Evolutionary conservation across 805 yeast species (phyloP).

Genomic region (Teunomyces cretensis): DNA sequence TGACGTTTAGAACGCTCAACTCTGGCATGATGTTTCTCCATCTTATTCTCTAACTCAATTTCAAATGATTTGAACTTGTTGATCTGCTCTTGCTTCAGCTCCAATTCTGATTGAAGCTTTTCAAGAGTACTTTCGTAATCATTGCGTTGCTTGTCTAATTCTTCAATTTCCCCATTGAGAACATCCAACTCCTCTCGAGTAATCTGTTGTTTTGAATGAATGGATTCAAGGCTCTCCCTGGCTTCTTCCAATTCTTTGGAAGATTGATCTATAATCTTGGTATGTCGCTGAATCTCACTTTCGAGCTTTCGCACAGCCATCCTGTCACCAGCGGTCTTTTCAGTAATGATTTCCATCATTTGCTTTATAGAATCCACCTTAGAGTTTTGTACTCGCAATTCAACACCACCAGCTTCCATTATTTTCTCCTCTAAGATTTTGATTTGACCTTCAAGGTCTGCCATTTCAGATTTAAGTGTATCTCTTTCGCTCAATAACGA

Average conservation of each 20-base stretch:
- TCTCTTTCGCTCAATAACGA: constrained; percentile 16
- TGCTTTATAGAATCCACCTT: constrained; percentile 76
- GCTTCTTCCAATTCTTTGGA: constrained; percentile 43
- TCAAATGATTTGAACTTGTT: constrained; percentile 63
- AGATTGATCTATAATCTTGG: constrained; percentile 46
- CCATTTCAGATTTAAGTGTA: constrained; percentile 52
- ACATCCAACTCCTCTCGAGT: constrained; percentile 31
- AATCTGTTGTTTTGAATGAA: constrained; percentile 18
- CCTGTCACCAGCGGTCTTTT: constrained; percentile 57
- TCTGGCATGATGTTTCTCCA: constrained; percentile 54
- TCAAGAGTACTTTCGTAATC: constrained; percentile 43
- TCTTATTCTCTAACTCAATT: constrained; percentile 61
- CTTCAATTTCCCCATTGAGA: constrained; percentile 28
- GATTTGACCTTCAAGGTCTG: constrained; percentile 56
- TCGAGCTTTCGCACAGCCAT: constrained; percentile 58
- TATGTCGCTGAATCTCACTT: constrained; percentile 59
- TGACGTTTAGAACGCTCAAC: constrained; percentile 39
- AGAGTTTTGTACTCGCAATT: constrained; percentile 73
- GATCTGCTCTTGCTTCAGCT: constrained; percentile 44
- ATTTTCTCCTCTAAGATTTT: constrained; percentile 68
- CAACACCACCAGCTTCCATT: constrained; percentile 89
- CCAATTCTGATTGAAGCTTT: constrained; percentile 21
- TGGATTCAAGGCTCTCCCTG: constrained; percentile 22
- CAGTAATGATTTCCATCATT: constrained; percentile 57
- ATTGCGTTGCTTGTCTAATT: constrained; percentile 37